Evolutionary conservation across 2,329 filamentous ascomycete species (phyloP), one percentile per base, ranked within the genome.

Genomic region (Aureobasidium namibiae): DNA sequence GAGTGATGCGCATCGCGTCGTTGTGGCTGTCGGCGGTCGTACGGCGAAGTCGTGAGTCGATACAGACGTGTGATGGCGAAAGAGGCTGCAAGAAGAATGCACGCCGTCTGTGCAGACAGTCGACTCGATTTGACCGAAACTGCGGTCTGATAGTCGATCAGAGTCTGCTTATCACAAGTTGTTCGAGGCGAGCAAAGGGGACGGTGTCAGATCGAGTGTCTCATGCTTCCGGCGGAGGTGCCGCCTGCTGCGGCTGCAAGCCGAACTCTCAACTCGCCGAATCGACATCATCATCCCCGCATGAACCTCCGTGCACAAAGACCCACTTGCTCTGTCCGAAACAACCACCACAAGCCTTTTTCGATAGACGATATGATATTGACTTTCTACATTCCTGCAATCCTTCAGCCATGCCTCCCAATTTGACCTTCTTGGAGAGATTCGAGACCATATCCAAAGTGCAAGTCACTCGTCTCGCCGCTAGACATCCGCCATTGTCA

Each of bases 361-460:
- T 54, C 50, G 14, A 42, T 56, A 34, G n/a, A 44, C 39, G 18
- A n/a, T n/a, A n/a, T 36, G 11, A 45, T n/a, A 14, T 21, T 45
- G n/a, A 44, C 14, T 10, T 24, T 36, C 26, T 18, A 13, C 4
- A 3, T 21, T n/a, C 21, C 39, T 36, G 29, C n/a, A 44, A 14
- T 36, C 26, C 29, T 9, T 24, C 39, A 36, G 29, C 41, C 23
- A 57, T 57, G 54, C 42, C 54, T 48, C 41, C 23, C 31, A 38
- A 10, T 16, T 33, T 59, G 33, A 59, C 53, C 42, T 61, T 61
- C 18, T 33, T 57, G 11, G 60, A 61, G 21, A 59, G 60, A 33
- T 59, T 61, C 11, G 56, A 61, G 36, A 26, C 41, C 7, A 59
- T 61, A 8, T 58, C 57, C 7, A 45, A 41, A 56, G 11, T 61